These are phyloP conservation scores for Solanum verrucosum DNA, from an alignment of 257 asterid genomes.

Conservation along the genomic window DNA sequence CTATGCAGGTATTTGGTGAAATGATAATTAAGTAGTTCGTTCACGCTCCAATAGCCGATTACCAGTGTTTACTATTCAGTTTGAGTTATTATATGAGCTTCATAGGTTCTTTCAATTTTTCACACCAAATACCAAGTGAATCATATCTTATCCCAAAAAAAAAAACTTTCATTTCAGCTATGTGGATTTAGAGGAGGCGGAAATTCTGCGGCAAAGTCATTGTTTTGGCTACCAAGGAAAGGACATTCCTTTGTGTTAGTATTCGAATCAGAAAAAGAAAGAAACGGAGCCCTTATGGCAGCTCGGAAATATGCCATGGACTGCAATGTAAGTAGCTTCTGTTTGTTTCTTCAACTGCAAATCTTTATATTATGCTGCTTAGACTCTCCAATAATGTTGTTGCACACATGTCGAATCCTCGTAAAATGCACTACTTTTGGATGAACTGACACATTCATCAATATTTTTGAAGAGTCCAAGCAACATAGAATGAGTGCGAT, in stretches of 20 bases:
- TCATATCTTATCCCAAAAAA: neutral
- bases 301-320: slow-evolving; percentile 83
- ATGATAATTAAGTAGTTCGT: neutral
- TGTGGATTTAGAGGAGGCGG: slow-evolving; percentile 99
- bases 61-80: neutral
- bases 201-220: slow-evolving; percentile 83
- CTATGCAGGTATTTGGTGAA: slow-evolving; percentile 69
- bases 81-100: neutral
- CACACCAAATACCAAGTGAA: neutral
- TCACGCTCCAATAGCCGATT: neutral
- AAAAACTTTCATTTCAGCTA: slow-evolving; percentile 28
- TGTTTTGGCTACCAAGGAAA: slow-evolving; percentile 89
- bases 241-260: slow-evolving; percentile 84
- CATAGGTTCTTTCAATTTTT: neutral
- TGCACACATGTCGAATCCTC: neutral
- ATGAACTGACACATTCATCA: neutral
- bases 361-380: neutral
- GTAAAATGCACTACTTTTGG: neutral
- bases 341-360: neutral
- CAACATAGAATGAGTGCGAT: neutral
- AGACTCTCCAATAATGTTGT: neutral
- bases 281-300: slow-evolving; percentile 67
- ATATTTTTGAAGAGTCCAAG: neutral
- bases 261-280: slow-evolving; percentile 71
- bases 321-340: slow-evolving; percentile 64